phyloP scores from a whole-genome alignment of 352 stramenopile genomes.

The Saprolegnia parasitica region DNA sequence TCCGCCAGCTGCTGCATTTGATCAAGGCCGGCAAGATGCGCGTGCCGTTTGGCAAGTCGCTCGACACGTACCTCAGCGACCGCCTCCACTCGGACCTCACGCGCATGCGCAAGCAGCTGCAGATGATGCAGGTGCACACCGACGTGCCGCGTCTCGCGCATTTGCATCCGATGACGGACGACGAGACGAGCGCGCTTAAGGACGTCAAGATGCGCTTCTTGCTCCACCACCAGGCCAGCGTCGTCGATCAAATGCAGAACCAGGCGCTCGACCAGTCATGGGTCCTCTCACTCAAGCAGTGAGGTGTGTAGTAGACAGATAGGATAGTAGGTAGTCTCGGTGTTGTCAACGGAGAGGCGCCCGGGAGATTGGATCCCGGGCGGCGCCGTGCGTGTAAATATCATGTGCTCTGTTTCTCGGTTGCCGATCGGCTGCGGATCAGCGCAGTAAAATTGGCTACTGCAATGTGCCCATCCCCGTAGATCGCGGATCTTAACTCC shows the following conservation, averaged over 20 bases:
- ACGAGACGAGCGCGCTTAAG: background rate
- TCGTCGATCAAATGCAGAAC: slow-evolving; percentile 14
- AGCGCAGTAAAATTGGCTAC: too few relatives aligned
- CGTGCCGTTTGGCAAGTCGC: slow-evolving; percentile 14
- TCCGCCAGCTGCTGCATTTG: background rate
- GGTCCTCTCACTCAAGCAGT: slow-evolving; percentile 23
- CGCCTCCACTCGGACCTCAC: slow-evolving; percentile 8
- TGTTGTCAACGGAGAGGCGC: too few relatives aligned
- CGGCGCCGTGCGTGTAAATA: too few relatives aligned
- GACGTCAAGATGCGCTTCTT: slow-evolving; percentile 18
- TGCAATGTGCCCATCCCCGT: too few relatives aligned
- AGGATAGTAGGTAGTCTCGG: background rate
- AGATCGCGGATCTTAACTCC: too few relatives aligned
- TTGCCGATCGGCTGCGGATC: too few relatives aligned
- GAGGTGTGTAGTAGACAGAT: background rate
- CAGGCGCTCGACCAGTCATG: slow-evolving; percentile 23
- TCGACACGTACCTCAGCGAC: slow-evolving; percentile 17
- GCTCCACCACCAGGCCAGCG: background rate
- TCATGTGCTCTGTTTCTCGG: too few relatives aligned
- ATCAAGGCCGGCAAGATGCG: slow-evolving; percentile 26
- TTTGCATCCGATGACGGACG: slow-evolving; percentile 6
- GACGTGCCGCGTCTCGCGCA: slow-evolving; percentile 4
- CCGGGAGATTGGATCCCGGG: too few relatives aligned
- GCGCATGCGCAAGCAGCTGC: slow-evolving; percentile 2
- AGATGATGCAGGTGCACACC: slow-evolving; percentile 7